Base-by-base conservation (phyloP, 208 protist species). In the Trypanosoma melophagium region DNA sequence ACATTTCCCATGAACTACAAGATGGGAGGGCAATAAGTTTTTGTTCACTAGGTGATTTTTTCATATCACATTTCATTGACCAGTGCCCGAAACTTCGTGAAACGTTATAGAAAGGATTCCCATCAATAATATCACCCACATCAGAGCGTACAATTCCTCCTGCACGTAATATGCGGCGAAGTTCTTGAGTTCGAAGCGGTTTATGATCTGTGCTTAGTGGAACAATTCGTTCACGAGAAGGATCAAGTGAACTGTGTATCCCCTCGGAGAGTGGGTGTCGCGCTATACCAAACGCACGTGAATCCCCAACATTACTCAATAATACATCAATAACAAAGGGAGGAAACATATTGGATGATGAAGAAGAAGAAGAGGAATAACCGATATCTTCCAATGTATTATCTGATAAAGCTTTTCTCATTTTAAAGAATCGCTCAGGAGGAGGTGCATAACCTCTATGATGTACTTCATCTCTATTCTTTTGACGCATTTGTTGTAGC, bases 61-160 rank as follows among this genome's bases (percentile, higher is more conserved):
- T 49, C 16, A 52, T 54, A 62, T 92, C 77, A 64, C 45, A 70
- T 62, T 95, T 95, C 89, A 95, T 95, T 1, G 81, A 84, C 68
- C 78, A 86, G 73, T 93, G 85, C 0, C 89, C 89, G 53, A 95
- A 91, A 61, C 84, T 90, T 44, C 89, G 73, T 1, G 86, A 84
- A 21, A 95, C 79, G 47, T 85, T 92, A 45, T 76, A 83, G 65
- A 84, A 91, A 5, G 89, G 83, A 57, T 91, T 89, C 31, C 71
- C 80, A 62, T 93, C 86, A 38, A 92, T 90, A 31, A 85, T 56
- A 53, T 84, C 67, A 24, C 83, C 82, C 0, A 62, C 71, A 3
- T 74, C 67, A 45, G 72, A 74, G 45, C 83, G 68, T 12, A 93
- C 72, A 21, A 54, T 72, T 22, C 86, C 89, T 25, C 89, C 86